Percentiles rank a stretch among this genome's conserved stretches.
Evolutionary conservation across 257 asterid genomes (phyloP).

Genomic region (Gynochthodes officinalis): DNA sequence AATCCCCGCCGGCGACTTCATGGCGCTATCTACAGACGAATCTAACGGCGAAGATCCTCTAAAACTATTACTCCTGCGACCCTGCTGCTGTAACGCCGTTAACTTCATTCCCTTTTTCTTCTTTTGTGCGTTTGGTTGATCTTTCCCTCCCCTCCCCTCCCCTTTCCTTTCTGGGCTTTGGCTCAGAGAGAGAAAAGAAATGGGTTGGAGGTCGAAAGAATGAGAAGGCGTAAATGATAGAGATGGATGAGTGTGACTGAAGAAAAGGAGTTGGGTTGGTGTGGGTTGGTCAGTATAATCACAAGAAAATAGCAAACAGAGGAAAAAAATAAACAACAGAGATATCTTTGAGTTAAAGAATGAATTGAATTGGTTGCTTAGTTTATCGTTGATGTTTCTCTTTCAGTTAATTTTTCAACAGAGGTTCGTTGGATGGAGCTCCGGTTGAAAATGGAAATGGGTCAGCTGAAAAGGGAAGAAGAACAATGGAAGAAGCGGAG

Average conservation of each 20-base stretch:
- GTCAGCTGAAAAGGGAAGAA: conserved; percentile 1
- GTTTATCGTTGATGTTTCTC: not conserved
- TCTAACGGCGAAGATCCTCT: conserved; percentile 62
- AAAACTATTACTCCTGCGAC: conserved; percentile 79
- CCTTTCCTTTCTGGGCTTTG: not conserved
- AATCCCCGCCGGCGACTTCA: conserved; percentile 67
- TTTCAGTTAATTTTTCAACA: not conserved
- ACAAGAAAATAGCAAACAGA: not conserved
- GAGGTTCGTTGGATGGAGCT: conserved; percentile 8
- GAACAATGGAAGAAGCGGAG: not conserved
- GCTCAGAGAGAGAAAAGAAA: conserved; percentile 10
- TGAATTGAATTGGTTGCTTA: conserved; percentile 32
- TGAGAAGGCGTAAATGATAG: not conserved
- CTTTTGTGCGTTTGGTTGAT: conserved; percentile 34
- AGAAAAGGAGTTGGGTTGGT: conserved; percentile 17
- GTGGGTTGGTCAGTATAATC: conserved; percentile 24
- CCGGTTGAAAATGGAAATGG: conserved; percentile 8
- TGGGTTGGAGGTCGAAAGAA: not conserved
- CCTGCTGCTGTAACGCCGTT: conserved; percentile 78
- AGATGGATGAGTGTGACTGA: conserved; percentile 15
- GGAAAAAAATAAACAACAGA: not conserved
- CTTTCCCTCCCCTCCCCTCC: conserved; percentile 5
- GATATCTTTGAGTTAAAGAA: conserved; percentile 60
- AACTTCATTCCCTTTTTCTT: conserved; percentile 68
- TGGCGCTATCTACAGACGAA: conserved; percentile 56